Conservation (phyloP, 257 asterid genomes). For the Solanum bukasovii region DNA sequence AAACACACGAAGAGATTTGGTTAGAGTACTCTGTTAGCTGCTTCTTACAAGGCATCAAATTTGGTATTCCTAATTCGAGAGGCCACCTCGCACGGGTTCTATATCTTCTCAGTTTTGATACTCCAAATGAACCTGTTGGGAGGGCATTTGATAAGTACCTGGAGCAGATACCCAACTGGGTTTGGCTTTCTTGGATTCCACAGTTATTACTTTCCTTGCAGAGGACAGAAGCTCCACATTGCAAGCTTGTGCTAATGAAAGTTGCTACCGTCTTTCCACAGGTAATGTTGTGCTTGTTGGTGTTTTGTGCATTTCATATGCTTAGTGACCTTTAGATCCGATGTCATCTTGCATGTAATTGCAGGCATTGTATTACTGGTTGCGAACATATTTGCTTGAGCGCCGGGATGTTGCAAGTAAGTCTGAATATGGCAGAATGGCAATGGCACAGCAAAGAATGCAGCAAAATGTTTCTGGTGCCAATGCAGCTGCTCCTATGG, state of each 20-base stretch:
- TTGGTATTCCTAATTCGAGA: conserved; percentile 87
- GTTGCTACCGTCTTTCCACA: conserved; percentile 87
- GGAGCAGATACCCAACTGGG: conserved; percentile 95
- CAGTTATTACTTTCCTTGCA: conserved; percentile 88
- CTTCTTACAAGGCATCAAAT: conserved; percentile 95
- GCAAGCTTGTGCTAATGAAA: conserved; percentile 89
- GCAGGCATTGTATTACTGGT: conserved; percentile 98
- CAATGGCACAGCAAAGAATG: conserved; percentile 98
- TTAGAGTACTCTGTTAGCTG: conserved; percentile 96
- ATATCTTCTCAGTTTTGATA: conserved; percentile 93
- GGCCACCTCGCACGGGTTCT: conserved; percentile 97
- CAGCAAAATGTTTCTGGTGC: conserved; percentile 70
- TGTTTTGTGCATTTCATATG: conserved; percentile 5
- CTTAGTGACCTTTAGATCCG: conserved; percentile 1
- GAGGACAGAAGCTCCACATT: conserved; percentile 90
- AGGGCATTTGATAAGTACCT: conserved; percentile 88
- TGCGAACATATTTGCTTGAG: conserved; percentile 92
- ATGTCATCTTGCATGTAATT: conserved; percentile 10
- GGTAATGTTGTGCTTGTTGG: conserved; percentile 34
- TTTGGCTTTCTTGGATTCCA: conserved; percentile 98
- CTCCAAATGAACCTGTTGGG: conserved; percentile 90
- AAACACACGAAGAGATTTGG: conserved; percentile 92
- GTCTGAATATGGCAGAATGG: conserved; percentile 91
- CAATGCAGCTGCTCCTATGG: conserved; percentile 39
- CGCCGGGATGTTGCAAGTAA: conserved; percentile 98